Conservation (phyloP, 2,329 filamentous ascomycete genomes). For the Fusarium lateritium region DNA sequence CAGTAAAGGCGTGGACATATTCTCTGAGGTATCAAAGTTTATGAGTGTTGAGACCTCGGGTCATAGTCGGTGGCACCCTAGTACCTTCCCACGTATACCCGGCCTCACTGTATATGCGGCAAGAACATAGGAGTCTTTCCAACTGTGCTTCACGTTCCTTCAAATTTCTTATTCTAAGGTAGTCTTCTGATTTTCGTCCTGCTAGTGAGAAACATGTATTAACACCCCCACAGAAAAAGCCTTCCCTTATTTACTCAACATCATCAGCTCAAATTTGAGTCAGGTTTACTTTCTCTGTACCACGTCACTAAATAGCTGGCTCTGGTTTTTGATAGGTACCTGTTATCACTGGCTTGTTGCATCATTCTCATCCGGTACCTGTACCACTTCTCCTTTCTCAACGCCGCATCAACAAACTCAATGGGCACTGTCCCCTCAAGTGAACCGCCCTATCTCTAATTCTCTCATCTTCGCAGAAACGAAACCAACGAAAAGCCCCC, state of each 20-base stretch:
- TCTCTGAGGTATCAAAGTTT: too few relatives aligned
- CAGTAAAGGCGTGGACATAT: too few relatives aligned
- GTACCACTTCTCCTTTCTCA: conserved; percentile 19
- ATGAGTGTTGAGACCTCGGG: too few relatives aligned
- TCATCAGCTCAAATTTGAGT: conserved; percentile 12
- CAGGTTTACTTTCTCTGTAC: conserved; percentile 16
- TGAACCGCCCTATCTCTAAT: background rate
- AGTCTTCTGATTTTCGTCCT: too few relatives aligned
- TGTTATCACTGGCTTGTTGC: conserved; percentile 22
- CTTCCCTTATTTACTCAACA: background rate
- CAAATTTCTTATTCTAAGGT: too few relatives aligned
- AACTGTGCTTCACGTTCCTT: too few relatives aligned
- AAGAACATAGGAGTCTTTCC: too few relatives aligned
- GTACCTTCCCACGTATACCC: too few relatives aligned
- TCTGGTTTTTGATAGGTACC: background rate
- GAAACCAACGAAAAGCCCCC: background rate
- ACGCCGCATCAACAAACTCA: conserved; percentile 1
- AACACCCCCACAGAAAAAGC: too few relatives aligned
- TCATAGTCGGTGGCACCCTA: too few relatives aligned
- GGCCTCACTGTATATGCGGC: too few relatives aligned
- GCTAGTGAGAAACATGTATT: too few relatives aligned
- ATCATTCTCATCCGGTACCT: conserved; percentile 24
- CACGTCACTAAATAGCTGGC: conserved; percentile 11
- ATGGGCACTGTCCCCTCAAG: background rate
- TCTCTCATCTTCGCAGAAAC: background rate